Evolutionary conservation across 1,284 basidiomycete genomes (phyloP), one percentile per base, ranked within the genome.

Genomic region (Ceratobasidium sp.): DNA sequence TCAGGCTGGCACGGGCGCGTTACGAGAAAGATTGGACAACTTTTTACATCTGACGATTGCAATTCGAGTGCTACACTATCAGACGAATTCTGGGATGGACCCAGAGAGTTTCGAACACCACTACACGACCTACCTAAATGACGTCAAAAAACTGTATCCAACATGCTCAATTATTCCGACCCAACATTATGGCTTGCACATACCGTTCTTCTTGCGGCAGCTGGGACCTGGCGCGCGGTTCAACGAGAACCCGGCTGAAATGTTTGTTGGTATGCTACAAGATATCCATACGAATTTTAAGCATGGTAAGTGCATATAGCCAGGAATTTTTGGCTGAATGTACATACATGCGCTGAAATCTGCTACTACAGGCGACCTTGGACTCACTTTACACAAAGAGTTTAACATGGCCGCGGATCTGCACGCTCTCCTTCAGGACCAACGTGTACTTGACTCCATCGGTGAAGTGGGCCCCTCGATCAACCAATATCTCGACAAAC

Each of bases 351-450:
- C n/a, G 56, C 28, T 9, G n/a, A 33, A 13, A 33, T 60, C 20
- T 23, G 12, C n/a, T 60, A 23, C 10, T 60, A 7, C 20, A 60
- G 56, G 20, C 2, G 56, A 60, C 6, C 56, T 60, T n/a, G 20
- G 28, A 15, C n/a, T 33, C n/a, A 60, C 56, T 60, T 23, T 60
- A 2, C 56, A 60, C 56, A 60, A 60, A 33, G 56, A 60, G 56
- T 33, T 60, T 60, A 60, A 26, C 28, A 60, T 60, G 56, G 56
- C 28, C 3, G n/a, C 56, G n/a, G 28, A 60, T 33, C 56, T 60
- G 12, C 56, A 60, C n/a, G 56, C 56, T 6, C 56, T 60, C 56
- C 56, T 60, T n/a, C 56, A 46, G 10, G 73, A 51, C 20, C 49
- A 67, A 60, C 20, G 23, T 13, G 13, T 33, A 2, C 56, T 60